A percentile compares a stretch with the other conserved stretches of the same genome.
phyloP scores from a whole-genome alignment of 768 basidiomycete genomes.

The Mrakia frigida region DNA sequence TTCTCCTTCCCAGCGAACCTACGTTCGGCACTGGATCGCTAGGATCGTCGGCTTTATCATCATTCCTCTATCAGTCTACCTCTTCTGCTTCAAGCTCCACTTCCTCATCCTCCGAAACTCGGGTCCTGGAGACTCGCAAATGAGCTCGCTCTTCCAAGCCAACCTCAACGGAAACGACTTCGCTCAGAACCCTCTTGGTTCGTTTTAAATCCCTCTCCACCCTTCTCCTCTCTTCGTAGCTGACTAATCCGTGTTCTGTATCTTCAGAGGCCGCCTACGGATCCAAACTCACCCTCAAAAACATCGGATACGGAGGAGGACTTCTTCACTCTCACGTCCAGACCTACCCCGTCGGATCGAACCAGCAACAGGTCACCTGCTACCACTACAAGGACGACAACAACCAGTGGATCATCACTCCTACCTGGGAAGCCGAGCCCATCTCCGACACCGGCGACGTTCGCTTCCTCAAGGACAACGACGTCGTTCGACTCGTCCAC shows the following conservation, averaged over 20 bases:
- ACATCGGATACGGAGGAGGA: slow-evolving; percentile 96
- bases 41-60: slow-evolving; percentile 78
- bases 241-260: background rate
- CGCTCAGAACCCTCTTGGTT: slow-evolving; percentile 78
- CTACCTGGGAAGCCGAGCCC: slow-evolving; percentile 74
- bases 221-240: background rate
- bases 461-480: slow-evolving; percentile 66
- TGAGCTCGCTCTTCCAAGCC: slow-evolving; percentile 98
- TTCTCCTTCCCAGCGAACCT: slow-evolving; percentile 59
- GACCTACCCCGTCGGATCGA: slow-evolving; percentile 82
- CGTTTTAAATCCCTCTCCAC: slow-evolving; percentile 34
- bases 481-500: slow-evolving; percentile 76
- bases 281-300: slow-evolving; percentile 87
- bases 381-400: slow-evolving; percentile 99
- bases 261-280: slow-evolving; percentile 74
- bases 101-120: slow-evolving; percentile 90
- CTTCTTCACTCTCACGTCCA: slow-evolving; percentile 96
- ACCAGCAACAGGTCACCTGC: slow-evolving; percentile 95
- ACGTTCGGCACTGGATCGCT: slow-evolving; percentile 85
- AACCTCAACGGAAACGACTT: slow-evolving; percentile 93
- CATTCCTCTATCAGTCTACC: slow-evolving; percentile 86
- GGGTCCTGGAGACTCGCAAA: slow-evolving; percentile 95
- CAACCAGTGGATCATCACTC: slow-evolving; percentile 81
- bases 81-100: slow-evolving; percentile 91
- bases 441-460: slow-evolving; percentile 54